phyloP scores from a whole-genome alignment of 2,329 filamentous ascomycete genomes.

The Leptosphaerulina australis region DNA sequence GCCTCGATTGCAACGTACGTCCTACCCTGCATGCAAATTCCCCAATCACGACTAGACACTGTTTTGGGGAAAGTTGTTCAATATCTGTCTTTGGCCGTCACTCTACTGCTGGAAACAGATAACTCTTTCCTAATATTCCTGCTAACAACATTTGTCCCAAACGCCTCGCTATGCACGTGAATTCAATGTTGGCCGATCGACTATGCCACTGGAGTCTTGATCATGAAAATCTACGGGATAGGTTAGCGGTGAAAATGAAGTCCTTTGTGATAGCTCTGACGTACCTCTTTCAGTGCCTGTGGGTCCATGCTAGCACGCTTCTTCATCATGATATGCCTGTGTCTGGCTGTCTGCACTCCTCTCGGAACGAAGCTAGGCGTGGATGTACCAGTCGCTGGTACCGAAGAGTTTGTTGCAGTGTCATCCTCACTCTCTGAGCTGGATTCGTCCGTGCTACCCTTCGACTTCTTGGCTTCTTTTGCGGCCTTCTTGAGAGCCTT shows the following conservation, averaged over 20 bases:
- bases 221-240: conserved; percentile 44
- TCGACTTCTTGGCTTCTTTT: conserved; percentile 48
- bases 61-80: background rate
- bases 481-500: conserved; percentile 57
- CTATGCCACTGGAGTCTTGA: conserved; percentile 37
- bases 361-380: conserved; percentile 56
- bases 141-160: conserved; percentile 15
- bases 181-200: background rate
- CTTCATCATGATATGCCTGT: conserved; percentile 88
- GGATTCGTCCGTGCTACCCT: conserved; percentile 29
- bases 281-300: conserved; percentile 83
- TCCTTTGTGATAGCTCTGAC: background rate
- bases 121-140: background rate
- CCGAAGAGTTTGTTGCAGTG: conserved; percentile 35
- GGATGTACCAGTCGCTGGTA: conserved; percentile 51
- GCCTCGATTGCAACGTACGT: conserved; percentile 15
- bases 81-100: background rate
- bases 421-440: conserved; percentile 39
- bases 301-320: conserved; percentile 80
- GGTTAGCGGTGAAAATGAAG: conserved; percentile 17
- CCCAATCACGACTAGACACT: background rate
- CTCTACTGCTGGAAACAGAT: no score
- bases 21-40: background rate
- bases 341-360: conserved; percentile 74
- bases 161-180: conserved; percentile 44